A percentile compares a stretch with the other conserved stretches of the same genome.
Conservation (phyloP, 768 basidiomycete species). For the Hypholoma fasciculare region DNA sequence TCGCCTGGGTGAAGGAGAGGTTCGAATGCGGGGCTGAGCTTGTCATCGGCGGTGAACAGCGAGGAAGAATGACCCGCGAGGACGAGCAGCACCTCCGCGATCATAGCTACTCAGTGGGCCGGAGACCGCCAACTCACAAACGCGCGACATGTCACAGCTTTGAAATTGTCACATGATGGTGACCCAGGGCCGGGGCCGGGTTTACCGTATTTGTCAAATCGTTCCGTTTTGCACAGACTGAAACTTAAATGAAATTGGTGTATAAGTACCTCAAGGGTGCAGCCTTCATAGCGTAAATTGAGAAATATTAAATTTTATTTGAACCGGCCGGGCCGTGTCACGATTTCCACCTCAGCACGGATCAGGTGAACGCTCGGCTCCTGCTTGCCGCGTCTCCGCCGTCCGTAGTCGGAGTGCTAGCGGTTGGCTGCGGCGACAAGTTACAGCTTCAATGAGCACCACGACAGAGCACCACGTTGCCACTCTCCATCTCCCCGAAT, state of each 20-base stretch:
- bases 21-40: conserved; percentile 60
- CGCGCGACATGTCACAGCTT: not conserved
- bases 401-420: not conserved
- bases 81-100: conserved; percentile 84
- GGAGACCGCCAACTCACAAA: not conserved
- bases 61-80: conserved; percentile 88
- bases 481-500: conserved; percentile 13
- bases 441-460: not conserved
- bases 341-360: too few relatives aligned
- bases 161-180: too few relatives aligned
- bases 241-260: too few relatives aligned
- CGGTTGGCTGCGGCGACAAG: not conserved
- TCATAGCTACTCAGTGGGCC: conserved; percentile 47
- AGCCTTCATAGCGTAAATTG: too few relatives aligned
- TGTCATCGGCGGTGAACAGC: conserved; percentile 65
- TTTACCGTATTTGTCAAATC: not conserved
- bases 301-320: not conserved
- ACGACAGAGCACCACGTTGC: conserved; percentile 10
- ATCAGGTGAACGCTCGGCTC: too few relatives aligned
- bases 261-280: too few relatives aligned
- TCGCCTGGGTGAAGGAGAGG: conserved; percentile 89
- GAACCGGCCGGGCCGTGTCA: too few relatives aligned
- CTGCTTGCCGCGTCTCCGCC: not conserved
- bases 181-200: too few relatives aligned
- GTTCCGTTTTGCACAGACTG: too few relatives aligned